Evolutionary conservation across 768 basidiomycete species (phyloP).

Genomic region (Chalciporus sphaerocephalus): DNA sequence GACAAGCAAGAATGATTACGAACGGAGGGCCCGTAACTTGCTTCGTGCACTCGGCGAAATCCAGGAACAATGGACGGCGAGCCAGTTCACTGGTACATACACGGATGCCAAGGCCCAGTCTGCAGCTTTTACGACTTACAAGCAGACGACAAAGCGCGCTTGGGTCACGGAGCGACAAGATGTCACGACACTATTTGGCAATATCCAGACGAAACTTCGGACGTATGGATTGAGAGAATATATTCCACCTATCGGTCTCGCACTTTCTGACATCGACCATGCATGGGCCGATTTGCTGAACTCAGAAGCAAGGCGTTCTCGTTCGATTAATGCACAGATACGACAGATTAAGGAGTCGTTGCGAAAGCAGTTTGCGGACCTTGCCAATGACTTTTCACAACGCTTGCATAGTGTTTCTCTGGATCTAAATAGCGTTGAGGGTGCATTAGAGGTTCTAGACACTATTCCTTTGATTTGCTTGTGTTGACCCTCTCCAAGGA

Average conservation of each 20-base stretch:
- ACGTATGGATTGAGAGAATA: slow-evolving; percentile 88
- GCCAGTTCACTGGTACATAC: slow-evolving; percentile 70
- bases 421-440: slow-evolving; percentile 70
- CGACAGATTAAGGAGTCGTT: slow-evolving; percentile 79
- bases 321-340: slow-evolving; percentile 85
- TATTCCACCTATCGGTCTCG: slow-evolving; percentile 67
- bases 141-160: slow-evolving; percentile 75
- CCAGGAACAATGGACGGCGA: slow-evolving; percentile 65
- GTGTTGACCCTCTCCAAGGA: slow-evolving; percentile 40
- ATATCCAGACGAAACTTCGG: slow-evolving; percentile 88
- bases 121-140: slow-evolving; percentile 70
- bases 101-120: slow-evolving; percentile 76
- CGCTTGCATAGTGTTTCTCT: slow-evolving; percentile 61
- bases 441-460: slow-evolving; percentile 61
- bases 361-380: slow-evolving; percentile 69
- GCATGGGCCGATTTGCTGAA: slow-evolving; percentile 71
- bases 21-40: slow-evolving; percentile 70
- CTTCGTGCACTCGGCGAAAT: slow-evolving; percentile 63
- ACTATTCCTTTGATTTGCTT: slow-evolving; percentile 3
- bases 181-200: slow-evolving; percentile 80
- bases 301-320: slow-evolving; percentile 72
- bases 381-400: slow-evolving; percentile 74
- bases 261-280: slow-evolving; percentile 66
- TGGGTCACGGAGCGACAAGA: slow-evolving; percentile 93
- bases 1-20: slow-evolving; percentile 87